A percentile compares a stretch with the other conserved stretches of the same genome.
Evolutionary conservation across 768 basidiomycete genomes (phyloP).

Genomic region (Galerina marginata): DNA sequence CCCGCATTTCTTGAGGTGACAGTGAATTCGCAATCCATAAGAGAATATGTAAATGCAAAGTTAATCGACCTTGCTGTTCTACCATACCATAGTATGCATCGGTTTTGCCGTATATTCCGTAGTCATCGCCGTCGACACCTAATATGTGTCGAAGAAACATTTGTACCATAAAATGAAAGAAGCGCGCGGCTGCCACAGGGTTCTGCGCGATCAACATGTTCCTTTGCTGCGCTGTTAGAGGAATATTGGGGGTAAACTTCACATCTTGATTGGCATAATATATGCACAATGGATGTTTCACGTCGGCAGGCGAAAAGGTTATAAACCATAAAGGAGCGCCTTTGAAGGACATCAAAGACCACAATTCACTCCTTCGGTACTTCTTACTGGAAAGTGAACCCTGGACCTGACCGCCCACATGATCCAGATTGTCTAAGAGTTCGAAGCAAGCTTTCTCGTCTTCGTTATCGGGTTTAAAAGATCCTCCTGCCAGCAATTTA

Average conservation of each 20-base stretch:
- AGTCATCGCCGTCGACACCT: conserved; percentile 17
- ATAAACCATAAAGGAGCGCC: conserved; percentile 41
- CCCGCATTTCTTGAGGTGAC: conserved; percentile 36
- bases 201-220: conserved; percentile 8
- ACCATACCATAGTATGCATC: conserved; percentile 43
- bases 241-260: conserved; percentile 28
- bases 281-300: conserved; percentile 35
- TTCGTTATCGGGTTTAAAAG: conserved; percentile 28
- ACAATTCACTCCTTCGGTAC: conserved; percentile 35
- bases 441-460: conserved; percentile 40
- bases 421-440: conserved; percentile 39
- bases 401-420: conserved; percentile 33
- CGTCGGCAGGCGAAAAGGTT: conserved; percentile 37
- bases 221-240: conserved; percentile 4
- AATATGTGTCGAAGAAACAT: conserved; percentile 36
- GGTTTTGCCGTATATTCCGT: conserved; percentile 35
- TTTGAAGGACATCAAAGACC: conserved; percentile 29
- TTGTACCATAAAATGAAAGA: conserved; percentile 37
- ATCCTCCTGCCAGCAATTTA: conserved; percentile 29
- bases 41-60: conserved; percentile 41
- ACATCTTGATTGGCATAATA: conserved; percentile 35
- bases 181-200: conserved; percentile 27
- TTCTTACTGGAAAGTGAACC: conserved; percentile 35
- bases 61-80: conserved; percentile 42
- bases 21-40: conserved; percentile 35